These are phyloP conservation scores for Chaetomiaceae sp. DNA, from an alignment of 2,329 filamentous ascomycete genomes.

Conservation along the genomic window DNA sequence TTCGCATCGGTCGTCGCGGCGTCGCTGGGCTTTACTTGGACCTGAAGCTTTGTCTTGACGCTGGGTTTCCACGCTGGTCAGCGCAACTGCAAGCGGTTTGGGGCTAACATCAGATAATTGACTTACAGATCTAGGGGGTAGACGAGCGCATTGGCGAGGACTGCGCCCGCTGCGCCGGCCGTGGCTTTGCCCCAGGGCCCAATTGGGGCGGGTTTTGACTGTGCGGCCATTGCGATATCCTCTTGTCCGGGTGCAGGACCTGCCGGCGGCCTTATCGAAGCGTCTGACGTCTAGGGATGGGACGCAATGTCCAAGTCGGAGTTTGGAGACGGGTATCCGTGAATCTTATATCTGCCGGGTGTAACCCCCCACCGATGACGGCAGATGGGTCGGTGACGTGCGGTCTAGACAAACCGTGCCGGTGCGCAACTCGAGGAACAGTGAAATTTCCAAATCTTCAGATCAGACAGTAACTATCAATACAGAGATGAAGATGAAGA, in stretches of 20 bases:
- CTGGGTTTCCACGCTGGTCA: slow-evolving; percentile 42
- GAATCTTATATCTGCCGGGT: slow-evolving; percentile 10
- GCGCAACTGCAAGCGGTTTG: background rate
- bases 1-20: slow-evolving; percentile 37
- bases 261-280: background rate
- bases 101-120: background rate
- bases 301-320: background rate
- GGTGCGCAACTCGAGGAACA: background rate
- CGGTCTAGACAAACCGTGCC: background rate
- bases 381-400: slow-evolving; percentile 13
- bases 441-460: background rate
- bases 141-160: slow-evolving; percentile 89
- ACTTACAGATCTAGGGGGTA: slow-evolving; percentile 95
- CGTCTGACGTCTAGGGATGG: background rate
- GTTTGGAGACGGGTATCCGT: background rate
- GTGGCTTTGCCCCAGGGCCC: slow-evolving; percentile 92
- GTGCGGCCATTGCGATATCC: slow-evolving; percentile 42
- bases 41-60: slow-evolving; percentile 93
- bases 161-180: slow-evolving; percentile 86
- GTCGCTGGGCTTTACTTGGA: slow-evolving; percentile 70
- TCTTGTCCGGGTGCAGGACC: slow-evolving; percentile 8
- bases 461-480: background rate
- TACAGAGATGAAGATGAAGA: background rate
- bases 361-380: slow-evolving; percentile 20
- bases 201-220: slow-evolving; percentile 64